Evolutionary conservation across 306 rosid species (phyloP).

Genomic region (Lathyrus sativus): DNA sequence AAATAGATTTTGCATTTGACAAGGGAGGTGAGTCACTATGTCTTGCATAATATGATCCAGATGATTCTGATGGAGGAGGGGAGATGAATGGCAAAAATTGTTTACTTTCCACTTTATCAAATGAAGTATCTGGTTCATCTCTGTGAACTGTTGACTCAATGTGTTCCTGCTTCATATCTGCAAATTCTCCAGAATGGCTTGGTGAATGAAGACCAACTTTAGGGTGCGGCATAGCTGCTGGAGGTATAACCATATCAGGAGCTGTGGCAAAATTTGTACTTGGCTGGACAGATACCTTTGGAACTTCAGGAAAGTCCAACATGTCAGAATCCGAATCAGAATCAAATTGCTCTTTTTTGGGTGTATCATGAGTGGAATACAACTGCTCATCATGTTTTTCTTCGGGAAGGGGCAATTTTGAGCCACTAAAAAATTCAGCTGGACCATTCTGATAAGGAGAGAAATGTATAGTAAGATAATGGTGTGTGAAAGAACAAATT

Average conservation of each 20-base stretch:
- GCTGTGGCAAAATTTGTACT: constrained; percentile 55
- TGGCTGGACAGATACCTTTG: constrained; percentile 52
- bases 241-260: constrained; percentile 48
- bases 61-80: constrained; percentile 61
- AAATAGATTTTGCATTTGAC: constrained; percentile 26
- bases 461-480: constrained; percentile 17
- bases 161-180: constrained; percentile 39
- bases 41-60: constrained; percentile 36
- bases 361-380: constrained; percentile 42
- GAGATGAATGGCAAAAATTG: constrained; percentile 87
- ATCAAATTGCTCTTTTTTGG: constrained; percentile 51
- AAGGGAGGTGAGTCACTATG: not conserved
- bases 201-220: constrained; percentile 47
- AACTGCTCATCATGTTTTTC: constrained; percentile 64
- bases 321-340: constrained; percentile 71
- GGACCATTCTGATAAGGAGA: constrained; percentile 72
- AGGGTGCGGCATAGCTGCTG: constrained; percentile 38
- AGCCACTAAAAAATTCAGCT: constrained; percentile 56
- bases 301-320: constrained; percentile 85
- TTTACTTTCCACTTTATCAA: constrained; percentile 55
- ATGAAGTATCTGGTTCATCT: constrained; percentile 52
- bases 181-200: constrained; percentile 40
- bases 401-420: constrained; percentile 67
- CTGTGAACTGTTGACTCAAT: constrained; percentile 38
- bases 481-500: constrained; percentile 26